Evolutionary conservation across 176 grass and related monocot species (phyloP).

Genomic region (Oryza glumipatula): DNA sequence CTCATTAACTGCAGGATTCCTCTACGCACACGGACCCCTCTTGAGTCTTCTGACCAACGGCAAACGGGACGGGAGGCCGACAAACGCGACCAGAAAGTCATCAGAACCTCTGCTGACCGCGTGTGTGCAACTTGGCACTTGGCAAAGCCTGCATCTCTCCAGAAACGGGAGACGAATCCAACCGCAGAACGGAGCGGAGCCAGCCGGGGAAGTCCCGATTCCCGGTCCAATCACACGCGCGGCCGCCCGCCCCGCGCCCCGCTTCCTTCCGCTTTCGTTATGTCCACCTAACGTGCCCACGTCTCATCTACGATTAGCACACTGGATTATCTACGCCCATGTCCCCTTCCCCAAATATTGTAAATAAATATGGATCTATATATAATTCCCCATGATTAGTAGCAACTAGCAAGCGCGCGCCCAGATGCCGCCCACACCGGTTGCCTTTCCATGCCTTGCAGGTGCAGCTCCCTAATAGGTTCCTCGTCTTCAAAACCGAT

Average conservation of each 20-base stretch:
- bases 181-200: not conserved
- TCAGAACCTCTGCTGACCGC: no score
- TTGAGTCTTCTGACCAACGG: not conserved
- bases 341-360: no score
- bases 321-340: not conserved
- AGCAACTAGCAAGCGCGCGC: not conserved
- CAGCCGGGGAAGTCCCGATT: not conserved
- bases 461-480: not conserved
- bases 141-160: not conserved
- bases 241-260: no score
- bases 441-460: not conserved
- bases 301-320: not conserved
- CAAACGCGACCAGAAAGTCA: no score
- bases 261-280: not conserved
- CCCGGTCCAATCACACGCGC: not conserved
- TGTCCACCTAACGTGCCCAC: not conserved
- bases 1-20: not conserved
- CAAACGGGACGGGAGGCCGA: no score
- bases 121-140: no score
- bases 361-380: not conserved
- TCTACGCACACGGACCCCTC: not conserved
- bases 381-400: not conserved
- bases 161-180: not conserved
- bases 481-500: not conserved
- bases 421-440: conserved; percentile 39